phyloP scores from a whole-genome alignment of 1,139 yeast genomes.

The Pichia sp. region DNA sequence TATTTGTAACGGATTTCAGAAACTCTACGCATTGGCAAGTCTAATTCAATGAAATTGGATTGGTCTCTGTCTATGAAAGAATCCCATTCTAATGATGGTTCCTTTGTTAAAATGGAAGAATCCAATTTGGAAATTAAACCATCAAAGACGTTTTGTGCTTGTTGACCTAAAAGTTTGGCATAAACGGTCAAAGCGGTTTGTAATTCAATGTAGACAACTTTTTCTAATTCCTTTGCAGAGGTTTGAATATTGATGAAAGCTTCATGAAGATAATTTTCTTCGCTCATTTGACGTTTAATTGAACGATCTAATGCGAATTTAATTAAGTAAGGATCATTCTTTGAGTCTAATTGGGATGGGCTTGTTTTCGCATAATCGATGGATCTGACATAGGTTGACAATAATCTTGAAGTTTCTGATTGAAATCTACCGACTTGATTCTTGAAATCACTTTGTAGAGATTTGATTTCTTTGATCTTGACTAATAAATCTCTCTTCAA shows the following conservation, averaged over 20 bases:
- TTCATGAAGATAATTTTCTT: constrained; percentile 84
- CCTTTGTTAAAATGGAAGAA: constrained; percentile 73
- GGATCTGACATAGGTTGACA: constrained; percentile 47
- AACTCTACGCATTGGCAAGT: constrained; percentile 64
- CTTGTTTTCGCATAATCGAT: constrained; percentile 38
- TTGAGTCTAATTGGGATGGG: constrained; percentile 35
- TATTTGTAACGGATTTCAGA: constrained; percentile 64
- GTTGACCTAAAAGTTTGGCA: constrained; percentile 65
- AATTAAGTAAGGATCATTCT: constrained; percentile 79
- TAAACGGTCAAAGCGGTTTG: constrained; percentile 77
- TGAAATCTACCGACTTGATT: constrained; percentile 71
- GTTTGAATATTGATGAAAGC: constrained; percentile 85
- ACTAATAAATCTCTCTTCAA: constrained; percentile 76
- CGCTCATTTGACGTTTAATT: constrained; percentile 71
- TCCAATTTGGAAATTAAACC: constrained; percentile 65
- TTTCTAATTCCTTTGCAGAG: constrained; percentile 86
- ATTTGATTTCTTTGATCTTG: constrained; percentile 84
- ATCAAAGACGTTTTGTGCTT: constrained; percentile 66
- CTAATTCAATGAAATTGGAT: constrained; percentile 73
- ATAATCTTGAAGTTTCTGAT: constrained; percentile 54
- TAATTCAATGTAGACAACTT: constrained; percentile 81
- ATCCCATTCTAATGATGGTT: constrained; percentile 87
- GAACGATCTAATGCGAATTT: constrained; percentile 73
- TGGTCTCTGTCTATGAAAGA: constrained; percentile 71
- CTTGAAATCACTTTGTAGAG: constrained; percentile 79